phyloP scores from a whole-genome alignment of 768 basidiomycete species.

The Rickenella mellea region DNA sequence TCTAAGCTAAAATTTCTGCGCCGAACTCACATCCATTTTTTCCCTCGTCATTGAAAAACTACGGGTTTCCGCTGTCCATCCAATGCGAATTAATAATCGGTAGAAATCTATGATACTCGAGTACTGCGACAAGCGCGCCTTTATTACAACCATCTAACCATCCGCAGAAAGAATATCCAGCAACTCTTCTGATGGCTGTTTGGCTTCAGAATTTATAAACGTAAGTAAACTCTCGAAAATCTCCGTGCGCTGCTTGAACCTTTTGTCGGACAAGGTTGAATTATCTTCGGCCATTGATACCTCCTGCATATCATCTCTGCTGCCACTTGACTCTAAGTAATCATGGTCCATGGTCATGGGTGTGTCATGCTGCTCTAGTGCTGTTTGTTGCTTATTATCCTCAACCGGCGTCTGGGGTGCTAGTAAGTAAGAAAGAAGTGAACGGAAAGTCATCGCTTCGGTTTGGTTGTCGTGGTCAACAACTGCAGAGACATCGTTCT shows the following conservation, averaged over 20 bases:
- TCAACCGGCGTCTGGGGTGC: slow-evolving; percentile 14
- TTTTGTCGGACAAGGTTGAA: slow-evolving; percentile 27
- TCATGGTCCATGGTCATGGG: slow-evolving; percentile 20
- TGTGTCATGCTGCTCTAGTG: slow-evolving; percentile 3
- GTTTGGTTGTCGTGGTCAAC: slow-evolving; percentile 59
- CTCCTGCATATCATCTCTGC: no score
- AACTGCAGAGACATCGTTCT: slow-evolving; percentile 56
- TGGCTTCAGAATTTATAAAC: slow-evolving; percentile 53
- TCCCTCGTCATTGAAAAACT: no score
- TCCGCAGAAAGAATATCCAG: slow-evolving; percentile 46
- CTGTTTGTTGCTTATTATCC: not conserved
- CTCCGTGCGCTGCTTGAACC: slow-evolving; percentile 56
- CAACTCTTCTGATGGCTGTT: slow-evolving; percentile 57
- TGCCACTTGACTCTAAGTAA: no score
- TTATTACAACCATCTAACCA: not conserved
- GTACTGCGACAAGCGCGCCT: no score
- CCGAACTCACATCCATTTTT: no score
- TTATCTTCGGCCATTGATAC: slow-evolving; percentile 18
- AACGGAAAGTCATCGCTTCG: slow-evolving; percentile 55
- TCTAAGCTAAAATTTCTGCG: not conserved
- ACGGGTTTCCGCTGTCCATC: no score
- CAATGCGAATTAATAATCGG: no score
- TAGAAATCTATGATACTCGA: no score
- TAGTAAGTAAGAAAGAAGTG: slow-evolving; percentile 57
- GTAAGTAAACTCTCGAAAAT: slow-evolving; percentile 60